Evolutionary conservation across 2,329 filamentous ascomycete genomes (phyloP).

Genomic region (Fusarium nisikadoi): DNA sequence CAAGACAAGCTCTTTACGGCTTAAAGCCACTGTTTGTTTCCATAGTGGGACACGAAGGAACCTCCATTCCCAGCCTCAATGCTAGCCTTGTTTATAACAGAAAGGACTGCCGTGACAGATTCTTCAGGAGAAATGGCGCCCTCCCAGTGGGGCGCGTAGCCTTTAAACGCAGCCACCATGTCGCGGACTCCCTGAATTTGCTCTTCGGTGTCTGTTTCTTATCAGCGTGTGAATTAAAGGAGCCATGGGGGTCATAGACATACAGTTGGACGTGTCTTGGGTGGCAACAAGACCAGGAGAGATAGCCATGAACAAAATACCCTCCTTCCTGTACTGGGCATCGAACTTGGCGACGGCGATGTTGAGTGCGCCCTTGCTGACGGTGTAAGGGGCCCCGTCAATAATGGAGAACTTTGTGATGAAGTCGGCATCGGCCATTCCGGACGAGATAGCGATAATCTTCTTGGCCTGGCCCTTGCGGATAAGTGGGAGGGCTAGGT

Average conservation of each 20-base stretch:
- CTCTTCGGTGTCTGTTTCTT: constrained; percentile 37
- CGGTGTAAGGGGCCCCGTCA: constrained; percentile 54
- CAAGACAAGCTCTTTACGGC: rapidly evolving
- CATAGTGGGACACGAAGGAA: constrained; percentile 63
- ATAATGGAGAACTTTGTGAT: constrained; percentile 51
- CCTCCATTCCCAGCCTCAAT: constrained; percentile 61
- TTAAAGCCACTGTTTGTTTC: constrained; percentile 30
- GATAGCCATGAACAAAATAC: constrained; percentile 63
- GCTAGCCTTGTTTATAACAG: constrained; percentile 46
- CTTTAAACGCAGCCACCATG: constrained; percentile 46
- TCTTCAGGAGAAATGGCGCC: constrained; percentile 49
- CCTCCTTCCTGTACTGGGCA: constrained; percentile 59
- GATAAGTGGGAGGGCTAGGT: constrained; percentile 64
- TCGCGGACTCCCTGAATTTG: constrained; percentile 36
- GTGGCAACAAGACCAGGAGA: constrained; percentile 63
- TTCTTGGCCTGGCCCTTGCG: constrained; percentile 63
- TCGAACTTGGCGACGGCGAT: constrained; percentile 63
- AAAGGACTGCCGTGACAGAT: constrained; percentile 48
- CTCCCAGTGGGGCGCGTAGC: constrained; percentile 55
- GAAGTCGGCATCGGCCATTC: constrained; percentile 59
- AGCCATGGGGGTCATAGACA: background rate
- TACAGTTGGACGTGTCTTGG: constrained; percentile 46
- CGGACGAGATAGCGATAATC: constrained; percentile 61
- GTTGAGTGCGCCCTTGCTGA: constrained; percentile 65
- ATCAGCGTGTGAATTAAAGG: background rate